These are phyloP conservation scores for Colletotrichum sansevieriae DNA, from an alignment of 2,329 filamentous ascomycete genomes.

Conservation along the genomic window DNA sequence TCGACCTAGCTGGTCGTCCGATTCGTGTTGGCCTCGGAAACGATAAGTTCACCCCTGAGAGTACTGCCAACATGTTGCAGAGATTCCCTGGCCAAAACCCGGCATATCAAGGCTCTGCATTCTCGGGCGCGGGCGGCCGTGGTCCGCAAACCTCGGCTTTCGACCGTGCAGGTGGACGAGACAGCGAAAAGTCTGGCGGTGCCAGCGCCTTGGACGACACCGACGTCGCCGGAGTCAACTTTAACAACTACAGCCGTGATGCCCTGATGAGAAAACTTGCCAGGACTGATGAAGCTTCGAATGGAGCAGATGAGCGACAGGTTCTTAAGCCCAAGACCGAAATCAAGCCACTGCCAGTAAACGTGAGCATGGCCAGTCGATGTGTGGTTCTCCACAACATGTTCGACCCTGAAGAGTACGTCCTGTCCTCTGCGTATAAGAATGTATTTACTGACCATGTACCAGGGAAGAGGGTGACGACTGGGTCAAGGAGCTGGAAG, in stretches of 20 bases:
- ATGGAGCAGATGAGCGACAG: constrained; percentile 77
- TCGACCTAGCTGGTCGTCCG: constrained; percentile 95
- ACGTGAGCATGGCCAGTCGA: constrained; percentile 91
- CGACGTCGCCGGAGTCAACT: constrained; percentile 97
- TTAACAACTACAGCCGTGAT: constrained; percentile 99
- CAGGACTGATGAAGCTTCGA: constrained; percentile 85
- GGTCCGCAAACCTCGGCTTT: constrained; percentile 89
- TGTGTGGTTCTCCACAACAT: constrained; percentile 96
- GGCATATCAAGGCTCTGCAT: constrained; percentile 88
- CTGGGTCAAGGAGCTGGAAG: constrained; percentile 95
- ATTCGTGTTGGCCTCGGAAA: constrained; percentile 99
- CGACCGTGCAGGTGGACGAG: constrained; percentile 89
- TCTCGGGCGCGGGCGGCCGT: constrained; percentile 90
- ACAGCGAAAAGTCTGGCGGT: constrained; percentile 90
- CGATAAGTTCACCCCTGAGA: constrained; percentile 99
- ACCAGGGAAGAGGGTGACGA: constrained; percentile 85
- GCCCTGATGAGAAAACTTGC: constrained; percentile 99
- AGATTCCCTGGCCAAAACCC: constrained; percentile 87
- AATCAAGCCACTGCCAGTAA: constrained; percentile 82
- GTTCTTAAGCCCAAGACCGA: constrained; percentile 84
- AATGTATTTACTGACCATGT: constrained; percentile 49
- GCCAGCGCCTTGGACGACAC: constrained; percentile 97
- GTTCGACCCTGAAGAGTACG: constrained; percentile 93
- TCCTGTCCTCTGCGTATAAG: constrained; percentile 45
- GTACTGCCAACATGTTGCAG: constrained; percentile 91